Conservation (phyloP, 176 grass and related monocot genomes). For the Musa troglodytarum region DNA sequence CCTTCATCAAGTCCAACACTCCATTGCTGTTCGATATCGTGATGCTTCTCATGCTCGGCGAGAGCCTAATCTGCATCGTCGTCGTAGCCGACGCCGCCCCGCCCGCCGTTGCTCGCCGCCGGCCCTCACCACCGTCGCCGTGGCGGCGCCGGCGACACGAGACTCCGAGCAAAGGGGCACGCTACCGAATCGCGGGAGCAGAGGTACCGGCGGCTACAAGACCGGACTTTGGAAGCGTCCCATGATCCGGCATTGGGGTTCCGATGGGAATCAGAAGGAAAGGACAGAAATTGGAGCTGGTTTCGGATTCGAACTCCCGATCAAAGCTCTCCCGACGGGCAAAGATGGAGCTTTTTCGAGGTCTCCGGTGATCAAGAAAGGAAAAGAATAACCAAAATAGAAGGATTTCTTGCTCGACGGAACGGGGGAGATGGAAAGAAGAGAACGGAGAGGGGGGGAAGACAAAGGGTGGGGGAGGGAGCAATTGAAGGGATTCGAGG, state of each 20-base stretch:
- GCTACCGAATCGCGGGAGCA: background rate
- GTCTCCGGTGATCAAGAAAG: too few species aligned
- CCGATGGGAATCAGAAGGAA: background rate
- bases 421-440: too few species aligned
- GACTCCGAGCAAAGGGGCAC: background rate
- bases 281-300: background rate
- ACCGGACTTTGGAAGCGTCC: background rate
- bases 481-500: too few species aligned
- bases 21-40: constrained; percentile 91
- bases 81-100: constrained; percentile 19
- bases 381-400: too few species aligned
- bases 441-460: too few species aligned
- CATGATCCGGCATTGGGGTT: background rate
- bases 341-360: too few species aligned
- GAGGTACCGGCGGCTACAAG: background rate
- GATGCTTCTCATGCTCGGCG: constrained; percentile 97
- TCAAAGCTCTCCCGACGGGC: too few species aligned
- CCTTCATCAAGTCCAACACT: constrained; percentile 78
- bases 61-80: constrained; percentile 98
- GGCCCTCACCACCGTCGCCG: background rate
- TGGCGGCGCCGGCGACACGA: background rate
- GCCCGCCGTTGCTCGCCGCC: background rate
- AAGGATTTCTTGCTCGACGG: too few species aligned
- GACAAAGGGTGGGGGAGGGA: too few species aligned
- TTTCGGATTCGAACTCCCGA: background rate